Base-by-base conservation (phyloP, 2,329 filamentous ascomycete species). In the Penicillium sp. region DNA sequence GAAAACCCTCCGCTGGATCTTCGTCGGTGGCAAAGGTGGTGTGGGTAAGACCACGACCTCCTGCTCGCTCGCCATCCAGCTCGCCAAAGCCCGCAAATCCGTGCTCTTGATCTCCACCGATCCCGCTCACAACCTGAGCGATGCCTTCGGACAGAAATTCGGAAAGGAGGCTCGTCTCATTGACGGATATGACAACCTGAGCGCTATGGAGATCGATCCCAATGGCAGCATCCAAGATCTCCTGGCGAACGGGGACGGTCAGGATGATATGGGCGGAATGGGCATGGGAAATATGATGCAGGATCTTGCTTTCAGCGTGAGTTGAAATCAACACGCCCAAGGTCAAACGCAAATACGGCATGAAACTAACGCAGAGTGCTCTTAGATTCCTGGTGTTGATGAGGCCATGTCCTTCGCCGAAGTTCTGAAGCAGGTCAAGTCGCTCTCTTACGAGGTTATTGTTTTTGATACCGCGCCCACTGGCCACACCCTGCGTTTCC, bases 381-480 rank as follows among this genome's bases (percentile, higher is more conserved):
- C n/a, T 47, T 67, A 96, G 91, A 99, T 99, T 61, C 95, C 95
- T 19, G 95, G 95, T 78, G 96, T 99, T 61, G 95, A 99, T 74
- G 95, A 99, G 78, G 95, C 95, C 76, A 99, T 99, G 95, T 97
- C 93, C 56, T 99, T 99, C 73, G 95, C 95, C 74, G 95, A 99
- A 81, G 95, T 99, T 63, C 85, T 99, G 71, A 99, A 99, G 79
- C 95, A 99, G 79, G 95, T 99, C 80, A 98, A 98, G 80, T 96
- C 91, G 42, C 90, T 98, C 73, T 96, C 92, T 49, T 99, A 99
- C 84, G 95, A 98, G 77, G 91, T 93, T 71, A 98, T 99, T 79
- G 91, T 99, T 76, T 99, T 99, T 84, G 95, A 99, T 77, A 99
- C 95, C 33, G 95, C 95, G 3, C 95, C 95, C 16, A 99, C 95